Evolutionary conservation across 768 basidiomycete species (phyloP).

Genomic region (Lentinula raphanica): DNA sequence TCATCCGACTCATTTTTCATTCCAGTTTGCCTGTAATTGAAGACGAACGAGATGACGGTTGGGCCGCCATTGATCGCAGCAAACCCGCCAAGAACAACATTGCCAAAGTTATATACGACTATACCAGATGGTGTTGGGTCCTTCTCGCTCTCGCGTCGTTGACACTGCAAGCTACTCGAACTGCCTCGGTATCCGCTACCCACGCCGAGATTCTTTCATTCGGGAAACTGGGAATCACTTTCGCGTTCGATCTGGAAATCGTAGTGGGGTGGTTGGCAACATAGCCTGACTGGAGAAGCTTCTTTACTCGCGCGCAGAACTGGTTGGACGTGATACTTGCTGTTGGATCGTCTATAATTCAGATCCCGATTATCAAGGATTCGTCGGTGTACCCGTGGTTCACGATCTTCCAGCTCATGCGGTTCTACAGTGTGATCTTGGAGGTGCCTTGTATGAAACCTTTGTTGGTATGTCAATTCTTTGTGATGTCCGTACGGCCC

Average conservation of each 20-base stretch:
- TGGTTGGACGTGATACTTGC: constrained; percentile 75
- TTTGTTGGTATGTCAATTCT: constrained; percentile 54
- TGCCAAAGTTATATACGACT: constrained; percentile 50
- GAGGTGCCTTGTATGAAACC: constrained; percentile 88
- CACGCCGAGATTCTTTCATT: constrained; percentile 51
- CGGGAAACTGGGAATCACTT: constrained; percentile 71
- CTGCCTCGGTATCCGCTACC: constrained; percentile 39
- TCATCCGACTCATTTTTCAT: not conserved
- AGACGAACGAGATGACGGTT: constrained; percentile 62
- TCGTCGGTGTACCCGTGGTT: constrained; percentile 80
- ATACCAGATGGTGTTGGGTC: constrained; percentile 71
- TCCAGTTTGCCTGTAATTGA: constrained; percentile 26
- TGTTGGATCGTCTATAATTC: constrained; percentile 69
- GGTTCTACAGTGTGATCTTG: constrained; percentile 91
- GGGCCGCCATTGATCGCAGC: constrained; percentile 45
- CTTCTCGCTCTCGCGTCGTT: constrained; percentile 68
- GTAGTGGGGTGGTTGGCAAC: constrained; percentile 62
- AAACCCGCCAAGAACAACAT: constrained; percentile 37
- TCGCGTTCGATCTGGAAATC: constrained; percentile 88
- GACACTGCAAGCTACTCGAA: constrained; percentile 65
- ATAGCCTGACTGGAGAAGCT: constrained; percentile 79
- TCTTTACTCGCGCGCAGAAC: constrained; percentile 52
- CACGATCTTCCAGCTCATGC: constrained; percentile 76
- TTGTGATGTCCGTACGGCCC: constrained; percentile 7
- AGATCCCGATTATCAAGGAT: constrained; percentile 70